Evolutionary conservation across 129 eudicot genomes (phyloP).

Genomic region (Arctium lappa): DNA sequence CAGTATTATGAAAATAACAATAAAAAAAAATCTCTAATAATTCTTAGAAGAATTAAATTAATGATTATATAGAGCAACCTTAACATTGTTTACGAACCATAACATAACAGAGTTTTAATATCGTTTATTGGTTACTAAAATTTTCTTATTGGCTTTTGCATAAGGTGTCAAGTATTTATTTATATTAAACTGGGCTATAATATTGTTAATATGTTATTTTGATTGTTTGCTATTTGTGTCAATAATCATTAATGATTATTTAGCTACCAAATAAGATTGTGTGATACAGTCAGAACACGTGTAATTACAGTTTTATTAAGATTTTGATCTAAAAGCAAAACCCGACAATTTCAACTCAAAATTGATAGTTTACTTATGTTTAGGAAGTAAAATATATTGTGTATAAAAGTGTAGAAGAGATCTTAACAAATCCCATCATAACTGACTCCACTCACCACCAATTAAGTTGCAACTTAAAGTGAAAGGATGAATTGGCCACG

Average conservation of each 20-base stretch:
- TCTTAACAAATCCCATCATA: background rate
- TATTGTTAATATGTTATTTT: background rate
- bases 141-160: background rate
- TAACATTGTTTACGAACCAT: too few species aligned
- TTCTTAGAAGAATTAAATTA: background rate
- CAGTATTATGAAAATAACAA: too few species aligned
- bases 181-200: too few species aligned
- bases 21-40: too few species aligned
- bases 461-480: background rate
- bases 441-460: background rate
- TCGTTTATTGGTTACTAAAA: too few species aligned
- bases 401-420: background rate
- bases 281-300: background rate
- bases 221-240: background rate
- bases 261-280: too few species aligned
- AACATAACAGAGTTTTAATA: too few species aligned
- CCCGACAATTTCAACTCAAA: background rate
- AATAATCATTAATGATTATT: too few species aligned
- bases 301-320: background rate
- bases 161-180: background rate
- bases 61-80: background rate
- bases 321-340: background rate
- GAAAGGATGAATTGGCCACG: background rate
- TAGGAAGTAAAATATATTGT: background rate
- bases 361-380: background rate